A percentile compares a stretch with the other conserved stretches of the same genome.
Evolutionary conservation across 2,329 filamentous ascomycete genomes (phyloP).

Genomic region (Aspergillus eucalypticola): DNA sequence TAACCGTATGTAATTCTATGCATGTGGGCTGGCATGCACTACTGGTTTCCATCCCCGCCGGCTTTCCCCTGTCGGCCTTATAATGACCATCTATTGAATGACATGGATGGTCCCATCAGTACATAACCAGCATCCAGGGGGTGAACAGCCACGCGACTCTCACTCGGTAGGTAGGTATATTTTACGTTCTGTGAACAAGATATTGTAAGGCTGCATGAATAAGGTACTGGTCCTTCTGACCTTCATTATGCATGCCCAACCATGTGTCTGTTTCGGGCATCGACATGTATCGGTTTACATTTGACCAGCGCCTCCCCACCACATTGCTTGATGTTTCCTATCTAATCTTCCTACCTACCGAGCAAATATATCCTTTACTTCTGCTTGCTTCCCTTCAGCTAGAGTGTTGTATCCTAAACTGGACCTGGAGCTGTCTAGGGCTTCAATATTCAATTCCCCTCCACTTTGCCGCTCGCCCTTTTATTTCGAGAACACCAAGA

Average conservation of each 20-base stretch:
- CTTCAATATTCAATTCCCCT: not conserved
- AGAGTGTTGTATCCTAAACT: not conserved
- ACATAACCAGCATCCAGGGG: too few species aligned
- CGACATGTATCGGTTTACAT: not conserved
- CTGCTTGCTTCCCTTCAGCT: too few species aligned
- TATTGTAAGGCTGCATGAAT: not conserved
- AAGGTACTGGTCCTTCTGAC: not conserved
- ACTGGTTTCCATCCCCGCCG: too few species aligned
- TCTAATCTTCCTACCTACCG: not conserved
- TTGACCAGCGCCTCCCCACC: not conserved
- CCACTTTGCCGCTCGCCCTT: not conserved
- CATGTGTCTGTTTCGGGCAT: not conserved
- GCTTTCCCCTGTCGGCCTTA: too few species aligned
- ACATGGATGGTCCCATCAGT: too few species aligned
- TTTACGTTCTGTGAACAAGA: not conserved
- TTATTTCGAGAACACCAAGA: not conserved
- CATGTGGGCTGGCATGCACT: too few species aligned
- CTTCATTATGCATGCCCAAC: not conserved
- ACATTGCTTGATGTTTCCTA: not conserved
- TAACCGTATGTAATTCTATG: too few species aligned
- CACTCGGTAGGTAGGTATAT: not conserved
- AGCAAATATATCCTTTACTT: not conserved
- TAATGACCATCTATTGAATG: too few species aligned
- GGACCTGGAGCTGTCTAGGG: not conserved
- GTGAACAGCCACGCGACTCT: too few species aligned